Conservation (phyloP, 805 yeast genomes). For the Metschnikowia vanudenii region DNA sequence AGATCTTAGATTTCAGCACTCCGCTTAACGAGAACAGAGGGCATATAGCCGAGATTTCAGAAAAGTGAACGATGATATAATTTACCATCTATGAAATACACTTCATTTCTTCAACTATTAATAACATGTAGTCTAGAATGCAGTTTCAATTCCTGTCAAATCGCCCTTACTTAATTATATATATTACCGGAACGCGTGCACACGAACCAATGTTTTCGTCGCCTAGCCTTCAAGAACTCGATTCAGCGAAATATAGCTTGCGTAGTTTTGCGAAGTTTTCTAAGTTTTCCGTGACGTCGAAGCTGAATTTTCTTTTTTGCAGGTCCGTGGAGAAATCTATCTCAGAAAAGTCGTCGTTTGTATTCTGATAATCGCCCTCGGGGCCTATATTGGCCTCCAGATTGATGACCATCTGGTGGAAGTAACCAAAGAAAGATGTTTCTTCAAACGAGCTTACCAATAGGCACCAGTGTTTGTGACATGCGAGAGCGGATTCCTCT, state of each 20-base stretch:
- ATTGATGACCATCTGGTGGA: conserved; percentile 22
- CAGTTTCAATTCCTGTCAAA: too few relatives aligned
- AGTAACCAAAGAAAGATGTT: conserved; percentile 21
- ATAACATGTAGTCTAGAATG: too few relatives aligned
- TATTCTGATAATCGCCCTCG: conserved; percentile 24
- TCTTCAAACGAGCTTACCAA: conserved; percentile 17
- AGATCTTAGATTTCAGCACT: conserved; percentile 74
- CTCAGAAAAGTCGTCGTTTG: conserved; percentile 18
- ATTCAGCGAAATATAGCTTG: conserved; percentile 31
- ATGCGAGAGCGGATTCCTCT: conserved; percentile 1
- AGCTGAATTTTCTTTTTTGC: conserved; percentile 21
- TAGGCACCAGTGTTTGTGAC: conserved; percentile 42
- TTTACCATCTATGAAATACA: too few relatives aligned
- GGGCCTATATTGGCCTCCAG: conserved; percentile 27
- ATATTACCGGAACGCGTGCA: not conserved
- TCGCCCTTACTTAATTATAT: too few relatives aligned
- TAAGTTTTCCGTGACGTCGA: conserved; percentile 34
- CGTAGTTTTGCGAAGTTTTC: conserved; percentile 35
- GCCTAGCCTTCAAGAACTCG: conserved; percentile 3
- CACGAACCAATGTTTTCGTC: not conserved
- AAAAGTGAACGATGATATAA: not conserved
- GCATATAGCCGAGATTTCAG: not conserved
- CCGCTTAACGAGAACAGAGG: conserved; percentile 12
- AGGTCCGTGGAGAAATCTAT: conserved; percentile 2
- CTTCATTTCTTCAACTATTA: too few relatives aligned